Base-by-base conservation (phyloP, 1,139 yeast species). In the Magnusiomyces clavatus region DNA sequence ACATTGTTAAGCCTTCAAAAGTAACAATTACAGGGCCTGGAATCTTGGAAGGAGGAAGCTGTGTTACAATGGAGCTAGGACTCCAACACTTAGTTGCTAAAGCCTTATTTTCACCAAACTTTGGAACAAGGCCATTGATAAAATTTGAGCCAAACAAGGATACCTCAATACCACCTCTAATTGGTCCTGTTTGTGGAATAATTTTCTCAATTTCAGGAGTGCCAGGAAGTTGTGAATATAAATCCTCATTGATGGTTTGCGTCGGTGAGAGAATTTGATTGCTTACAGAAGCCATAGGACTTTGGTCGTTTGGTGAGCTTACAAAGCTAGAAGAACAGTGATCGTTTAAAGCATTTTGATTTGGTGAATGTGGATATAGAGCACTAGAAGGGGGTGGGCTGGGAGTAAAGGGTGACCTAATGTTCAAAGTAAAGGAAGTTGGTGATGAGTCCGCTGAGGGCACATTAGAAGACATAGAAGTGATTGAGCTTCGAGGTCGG, bases 11-110 rank as follows among this genome's bases (percentile, higher is more conserved):
- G 8, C 65, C 63, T 50, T 80, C 82, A 61, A 89, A 83, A 35
- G 88, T 80, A 1, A 89, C 96, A 58, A 86, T 74, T 6, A 90
- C 97, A 60, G 88, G 95, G 0, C 96, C 96, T 0, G 96, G 83
- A 52, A 77, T 78, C 8, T 83, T 70, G 0, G 96, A 86, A 8
- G 97, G 96, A 6, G 97, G 97, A 51, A 89, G 71, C 62, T 83
- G 86, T 0, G 96, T 84, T 2, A 89, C 95, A 54, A 89, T 83
- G 0, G 97, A 89, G 1, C 92, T 77, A 43, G 83, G 89, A 48
- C 92, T 86, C 97, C 96, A 89, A 65, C 95, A 87, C 62, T 86
- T 95, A 1, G 96, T 86, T 2, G 95, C 87, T 40, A 86, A 70
- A 0, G 96, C 94, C 57, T 77, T 75, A 63, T 82, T 83, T 6